Percentiles rank a stretch among this genome's conserved stretches.
These are phyloP conservation scores for Lepiota subincarnata DNA, from an alignment of 768 basidiomycete genomes.

Conservation along the genomic window DNA sequence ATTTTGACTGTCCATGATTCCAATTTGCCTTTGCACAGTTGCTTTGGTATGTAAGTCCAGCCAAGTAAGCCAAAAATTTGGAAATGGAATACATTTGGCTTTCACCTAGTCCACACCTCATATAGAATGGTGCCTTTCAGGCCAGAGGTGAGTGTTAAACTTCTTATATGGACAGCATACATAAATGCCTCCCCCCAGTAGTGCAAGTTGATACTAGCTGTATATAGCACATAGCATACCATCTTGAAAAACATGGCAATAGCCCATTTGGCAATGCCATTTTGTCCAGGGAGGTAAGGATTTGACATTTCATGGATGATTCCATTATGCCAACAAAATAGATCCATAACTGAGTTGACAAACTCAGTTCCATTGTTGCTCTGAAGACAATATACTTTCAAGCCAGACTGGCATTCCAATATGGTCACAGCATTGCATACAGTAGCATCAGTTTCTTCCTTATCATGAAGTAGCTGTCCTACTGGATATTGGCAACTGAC, in stretches of 20 bases:
- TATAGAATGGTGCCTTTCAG: too few relatives aligned
- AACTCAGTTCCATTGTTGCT: conserved; percentile 30
- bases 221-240: conserved; percentile 25
- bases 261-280: conserved; percentile 34
- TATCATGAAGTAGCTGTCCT: conserved; percentile 19
- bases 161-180: too few relatives aligned
- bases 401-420: conserved; percentile 15
- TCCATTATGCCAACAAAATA: conserved; percentile 20
- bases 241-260: conserved; percentile 33
- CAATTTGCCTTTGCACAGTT: too few relatives aligned
- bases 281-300: conserved; percentile 34
- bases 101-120: too few relatives aligned
- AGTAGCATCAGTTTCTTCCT: conserved; percentile 20
- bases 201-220: too few relatives aligned
- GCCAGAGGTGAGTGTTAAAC: too few relatives aligned
- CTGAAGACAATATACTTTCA: conserved; percentile 14
- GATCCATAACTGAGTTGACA: conserved; percentile 19
- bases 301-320: conserved; percentile 27
- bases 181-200: too few relatives aligned
- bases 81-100: too few relatives aligned
- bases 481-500: conserved; percentile 17
- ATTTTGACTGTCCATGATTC: too few relatives aligned
- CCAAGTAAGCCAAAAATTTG: too few relatives aligned
- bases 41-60: too few relatives aligned
- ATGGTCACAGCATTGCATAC: conserved; percentile 22